Conservation (phyloP, 2,329 filamentous ascomycete species). For the Alternaria viburni region DNA sequence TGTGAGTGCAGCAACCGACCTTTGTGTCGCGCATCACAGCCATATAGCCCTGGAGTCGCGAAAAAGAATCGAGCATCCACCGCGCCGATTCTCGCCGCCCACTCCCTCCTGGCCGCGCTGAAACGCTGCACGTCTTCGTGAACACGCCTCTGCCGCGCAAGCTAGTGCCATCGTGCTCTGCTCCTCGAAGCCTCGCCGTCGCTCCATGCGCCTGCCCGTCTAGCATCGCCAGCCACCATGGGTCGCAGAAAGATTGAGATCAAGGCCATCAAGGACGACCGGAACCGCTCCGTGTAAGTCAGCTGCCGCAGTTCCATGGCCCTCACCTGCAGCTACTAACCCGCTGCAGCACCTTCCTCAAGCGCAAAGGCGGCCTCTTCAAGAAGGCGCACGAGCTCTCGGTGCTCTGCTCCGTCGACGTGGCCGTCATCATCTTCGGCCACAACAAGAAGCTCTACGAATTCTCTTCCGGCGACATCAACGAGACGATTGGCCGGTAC, state of each 20-base stretch:
- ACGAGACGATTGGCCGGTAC: slow-evolving; percentile 84
- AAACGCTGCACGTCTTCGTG: slow-evolving; percentile 31
- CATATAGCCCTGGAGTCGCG: slow-evolving; percentile 36
- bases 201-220: slow-evolving; percentile 40
- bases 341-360: slow-evolving; percentile 83
- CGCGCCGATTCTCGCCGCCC: slow-evolving; percentile 32
- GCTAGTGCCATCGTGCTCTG: slow-evolving; percentile 31
- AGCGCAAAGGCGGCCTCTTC: slow-evolving; percentile 97
- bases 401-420: slow-evolving; percentile 96
- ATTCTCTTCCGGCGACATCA: slow-evolving; percentile 93
- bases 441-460: slow-evolving; percentile 99
- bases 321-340: slow-evolving; percentile 31
- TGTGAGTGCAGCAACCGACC: slow-evolving; percentile 15
- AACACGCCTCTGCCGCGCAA: slow-evolving; percentile 29
- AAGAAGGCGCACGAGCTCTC: slow-evolving; percentile 99
- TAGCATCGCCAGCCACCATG: slow-evolving; percentile 62
- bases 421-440: slow-evolving; percentile 97
- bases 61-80: slow-evolving; percentile 14
- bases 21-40: slow-evolving; percentile 28
- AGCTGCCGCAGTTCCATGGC: too few relatives aligned
- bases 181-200: slow-evolving; percentile 22
- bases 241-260: slow-evolving; percentile 99
- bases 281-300: slow-evolving; percentile 93
- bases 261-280: slow-evolving; percentile 98
- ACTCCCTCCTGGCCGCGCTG: slow-evolving; percentile 23